phyloP scores from a whole-genome alignment of 1,284 basidiomycete genomes.

The Cryptococcus depauperatus region DNA sequence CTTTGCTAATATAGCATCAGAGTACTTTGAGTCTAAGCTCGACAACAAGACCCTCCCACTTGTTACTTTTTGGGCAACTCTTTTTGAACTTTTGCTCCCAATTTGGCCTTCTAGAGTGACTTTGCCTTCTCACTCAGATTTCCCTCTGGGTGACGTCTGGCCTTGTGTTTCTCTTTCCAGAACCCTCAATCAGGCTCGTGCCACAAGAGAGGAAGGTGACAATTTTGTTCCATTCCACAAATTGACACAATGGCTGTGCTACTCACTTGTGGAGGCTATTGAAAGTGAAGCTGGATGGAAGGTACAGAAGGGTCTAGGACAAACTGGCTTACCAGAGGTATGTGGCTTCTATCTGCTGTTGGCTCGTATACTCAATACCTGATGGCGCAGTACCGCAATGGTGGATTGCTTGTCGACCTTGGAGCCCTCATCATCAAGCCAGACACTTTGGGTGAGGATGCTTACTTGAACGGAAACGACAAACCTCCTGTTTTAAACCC shows the following conservation, averaged over 20 bases:
- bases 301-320: slow-evolving; percentile 54
- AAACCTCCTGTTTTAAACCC: slow-evolving; percentile 55
- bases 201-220: slow-evolving; percentile 50
- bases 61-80: slow-evolving; percentile 66
- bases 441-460: slow-evolving; percentile 41
- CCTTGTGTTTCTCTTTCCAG: slow-evolving; percentile 56
- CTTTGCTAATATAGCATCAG: slow-evolving; percentile 5
- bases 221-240: slow-evolving; percentile 90
- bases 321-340: slow-evolving; percentile 43
- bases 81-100: slow-evolving; percentile 71
- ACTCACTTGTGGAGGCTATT: slow-evolving; percentile 76
- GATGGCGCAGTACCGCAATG: slow-evolving; percentile 81
- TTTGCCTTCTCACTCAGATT: slow-evolving; percentile 49
- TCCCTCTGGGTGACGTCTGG: slow-evolving; percentile 84
- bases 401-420: slow-evolving; percentile 78
- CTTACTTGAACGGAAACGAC: slow-evolving; percentile 30
- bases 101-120: slow-evolving; percentile 81
- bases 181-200: slow-evolving; percentile 15
- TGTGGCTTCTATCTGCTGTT: slow-evolving; percentile 5
- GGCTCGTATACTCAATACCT: background rate
- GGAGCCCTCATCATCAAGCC: slow-evolving; percentile 57
- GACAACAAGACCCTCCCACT: slow-evolving; percentile 50
- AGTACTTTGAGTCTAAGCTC: slow-evolving; percentile 21
- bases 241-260: slow-evolving; percentile 84
- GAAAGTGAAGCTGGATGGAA: slow-evolving; percentile 68